Conservation (phyloP, 179 eudicot species). For the Spergularia azorica region DNA sequence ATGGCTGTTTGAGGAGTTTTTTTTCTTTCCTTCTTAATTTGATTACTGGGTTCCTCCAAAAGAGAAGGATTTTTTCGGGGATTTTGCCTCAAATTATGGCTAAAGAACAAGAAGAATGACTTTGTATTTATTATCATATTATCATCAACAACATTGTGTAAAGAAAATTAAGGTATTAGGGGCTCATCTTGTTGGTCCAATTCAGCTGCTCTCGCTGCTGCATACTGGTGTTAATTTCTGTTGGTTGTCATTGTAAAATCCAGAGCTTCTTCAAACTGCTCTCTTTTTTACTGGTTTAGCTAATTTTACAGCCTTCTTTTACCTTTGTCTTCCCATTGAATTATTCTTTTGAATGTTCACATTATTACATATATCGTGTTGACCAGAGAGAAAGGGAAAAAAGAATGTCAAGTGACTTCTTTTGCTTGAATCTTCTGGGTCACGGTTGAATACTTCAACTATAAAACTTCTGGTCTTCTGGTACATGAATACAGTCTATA, state of each 20-base stretch:
- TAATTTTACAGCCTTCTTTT: neutral
- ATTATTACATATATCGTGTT: too few species aligned
- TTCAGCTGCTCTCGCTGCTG: slow-evolving; percentile 17
- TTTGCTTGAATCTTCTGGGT: too few species aligned
- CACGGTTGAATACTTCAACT: too few species aligned
- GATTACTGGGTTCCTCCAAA: slow-evolving; percentile 16
- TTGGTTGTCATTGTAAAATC: slow-evolving; percentile 1
- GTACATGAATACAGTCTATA: too few species aligned
- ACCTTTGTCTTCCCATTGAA: neutral
- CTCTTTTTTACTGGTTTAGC: neutral
- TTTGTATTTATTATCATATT: slow-evolving; percentile 18
- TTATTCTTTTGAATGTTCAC: neutral
- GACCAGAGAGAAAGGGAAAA: too few species aligned
- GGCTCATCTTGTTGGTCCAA: slow-evolving; percentile 22
- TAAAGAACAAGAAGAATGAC: neutral
- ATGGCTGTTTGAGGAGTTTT: slow-evolving; percentile 10
- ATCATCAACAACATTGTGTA: slow-evolving; percentile 18
- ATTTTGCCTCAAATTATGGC: neutral
- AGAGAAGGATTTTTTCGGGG: slow-evolving; percentile 2
- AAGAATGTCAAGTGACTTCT: too few species aligned
- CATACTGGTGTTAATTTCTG: neutral
- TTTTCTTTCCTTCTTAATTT: slow-evolving; percentile 24
- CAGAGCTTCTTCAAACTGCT: neutral
- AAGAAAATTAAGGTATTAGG: slow-evolving; percentile 5
- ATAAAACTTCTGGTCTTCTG: too few species aligned